Evolutionary conservation across 257 asterid genomes (phyloP).

Genomic region (Mentha longifolia): DNA sequence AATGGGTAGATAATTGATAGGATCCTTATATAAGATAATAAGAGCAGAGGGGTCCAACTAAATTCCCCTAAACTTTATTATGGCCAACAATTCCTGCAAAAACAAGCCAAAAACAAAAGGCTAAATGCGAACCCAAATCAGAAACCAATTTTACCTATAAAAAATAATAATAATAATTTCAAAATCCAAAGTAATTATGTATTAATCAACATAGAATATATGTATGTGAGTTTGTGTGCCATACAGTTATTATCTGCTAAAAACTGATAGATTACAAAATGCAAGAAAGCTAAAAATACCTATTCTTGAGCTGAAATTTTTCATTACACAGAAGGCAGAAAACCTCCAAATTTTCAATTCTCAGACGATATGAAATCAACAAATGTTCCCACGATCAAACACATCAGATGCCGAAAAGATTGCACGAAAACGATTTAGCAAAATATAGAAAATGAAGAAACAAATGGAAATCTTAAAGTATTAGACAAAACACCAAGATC

Average conservation of each 20-base stretch:
- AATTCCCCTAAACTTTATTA: not conserved
- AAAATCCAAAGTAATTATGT: not conserved
- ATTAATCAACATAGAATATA: not conserved
- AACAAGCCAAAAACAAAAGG: not conserved
- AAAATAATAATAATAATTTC: too few relatives aligned
- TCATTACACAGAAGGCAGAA: conserved; percentile 2
- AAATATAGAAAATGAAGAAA: not conserved
- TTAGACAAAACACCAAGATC: conserved; percentile 17
- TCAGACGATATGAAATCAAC: conserved; percentile 8
- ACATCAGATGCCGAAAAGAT: conserved; percentile 7
- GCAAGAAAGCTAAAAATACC: conserved; percentile 9
- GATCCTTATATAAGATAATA: too few relatives aligned
- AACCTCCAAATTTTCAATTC: not conserved
- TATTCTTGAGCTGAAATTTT: not conserved
- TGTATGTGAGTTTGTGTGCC: too few relatives aligned
- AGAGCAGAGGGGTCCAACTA: not conserved
- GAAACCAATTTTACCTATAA: too few relatives aligned
- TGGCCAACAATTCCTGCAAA: not conserved
- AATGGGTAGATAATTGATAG: too few relatives aligned
- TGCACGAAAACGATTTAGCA: conserved; percentile 10
- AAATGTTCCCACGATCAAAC: not conserved
- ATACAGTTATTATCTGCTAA: too few relatives aligned
- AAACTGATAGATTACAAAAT: not conserved
- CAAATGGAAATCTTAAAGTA: not conserved
- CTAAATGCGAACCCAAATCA: too few relatives aligned